Evolutionary conservation across 163 green algal species (phyloP).

Genomic region (Chloroidium sp.): DNA sequence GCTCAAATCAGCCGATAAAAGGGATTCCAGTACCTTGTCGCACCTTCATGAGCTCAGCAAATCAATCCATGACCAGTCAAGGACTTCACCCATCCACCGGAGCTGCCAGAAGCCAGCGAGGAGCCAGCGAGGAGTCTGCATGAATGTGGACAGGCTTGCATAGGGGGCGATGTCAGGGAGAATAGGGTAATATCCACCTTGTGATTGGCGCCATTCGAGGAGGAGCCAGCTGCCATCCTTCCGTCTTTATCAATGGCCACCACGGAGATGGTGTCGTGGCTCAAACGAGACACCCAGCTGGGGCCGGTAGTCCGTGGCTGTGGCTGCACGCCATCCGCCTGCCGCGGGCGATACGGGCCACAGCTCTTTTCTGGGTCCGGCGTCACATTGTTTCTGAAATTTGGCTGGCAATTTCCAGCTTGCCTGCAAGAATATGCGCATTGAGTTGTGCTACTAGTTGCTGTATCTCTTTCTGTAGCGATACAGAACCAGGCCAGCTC

Average conservation of each 20-base stretch:
- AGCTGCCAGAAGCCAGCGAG: no score
- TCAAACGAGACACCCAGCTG: background rate
- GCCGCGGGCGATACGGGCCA: constrained; percentile 45
- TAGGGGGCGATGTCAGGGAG: background rate
- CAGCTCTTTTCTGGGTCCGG: constrained; percentile 39
- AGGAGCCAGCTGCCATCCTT: constrained; percentile 42
- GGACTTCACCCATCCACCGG: no score
- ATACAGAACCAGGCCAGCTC: no score
- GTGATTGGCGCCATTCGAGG: constrained; percentile 54
- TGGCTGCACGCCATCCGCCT: background rate
- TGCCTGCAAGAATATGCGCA: constrained; percentile 8
- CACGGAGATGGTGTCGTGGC: constrained; percentile 59
- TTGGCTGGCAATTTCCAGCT: constrained; percentile 53
- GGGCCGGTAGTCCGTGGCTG: background rate
- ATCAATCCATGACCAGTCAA: no score
- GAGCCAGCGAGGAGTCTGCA: background rate
- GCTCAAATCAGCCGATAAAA: no score
- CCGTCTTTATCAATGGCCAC: constrained; percentile 31
- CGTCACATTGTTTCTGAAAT: constrained; percentile 54
- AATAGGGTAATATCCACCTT: constrained; percentile 31
- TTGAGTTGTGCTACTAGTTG: no score
- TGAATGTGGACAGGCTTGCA: background rate
- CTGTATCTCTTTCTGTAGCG: no score
- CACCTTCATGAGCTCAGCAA: no score
- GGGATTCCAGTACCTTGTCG: no score